phyloP scores from a whole-genome alignment of 805 yeast genomes.

The Myxozyma geophila region DNA sequence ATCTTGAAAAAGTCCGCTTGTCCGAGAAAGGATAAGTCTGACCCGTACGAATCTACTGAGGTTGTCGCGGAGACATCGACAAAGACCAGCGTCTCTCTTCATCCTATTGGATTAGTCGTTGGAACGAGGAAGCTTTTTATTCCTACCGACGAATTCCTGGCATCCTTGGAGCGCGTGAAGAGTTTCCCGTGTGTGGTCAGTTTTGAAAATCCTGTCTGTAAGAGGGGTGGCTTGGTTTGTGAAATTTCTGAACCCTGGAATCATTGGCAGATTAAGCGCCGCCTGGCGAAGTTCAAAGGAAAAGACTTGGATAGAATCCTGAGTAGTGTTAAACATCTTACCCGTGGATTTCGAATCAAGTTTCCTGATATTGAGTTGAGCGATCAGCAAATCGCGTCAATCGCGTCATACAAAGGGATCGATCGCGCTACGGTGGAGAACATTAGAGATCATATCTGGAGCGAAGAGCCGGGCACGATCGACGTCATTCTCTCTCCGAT shows the following conservation, averaged over 20 bases:
- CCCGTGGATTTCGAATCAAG: background rate
- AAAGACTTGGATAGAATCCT: background rate
- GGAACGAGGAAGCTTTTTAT: background rate
- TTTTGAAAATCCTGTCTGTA: background rate
- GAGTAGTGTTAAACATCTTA: background rate
- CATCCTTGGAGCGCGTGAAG: background rate
- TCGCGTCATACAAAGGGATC: background rate
- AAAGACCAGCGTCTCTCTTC: background rate
- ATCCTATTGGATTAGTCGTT: background rate
- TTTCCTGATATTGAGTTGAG: background rate
- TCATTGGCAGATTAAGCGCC: background rate
- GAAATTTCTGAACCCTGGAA: background rate
- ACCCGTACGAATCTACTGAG: background rate
- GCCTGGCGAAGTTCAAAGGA: background rate
- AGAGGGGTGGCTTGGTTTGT: background rate
- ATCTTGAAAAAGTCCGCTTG: no score
- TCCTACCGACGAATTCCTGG: background rate
- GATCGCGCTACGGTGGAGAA: background rate
- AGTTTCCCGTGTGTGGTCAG: background rate
- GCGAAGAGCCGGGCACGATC: background rate
- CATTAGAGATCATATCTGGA: conserved; percentile 1
- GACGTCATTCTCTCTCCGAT: background rate
- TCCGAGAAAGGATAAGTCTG: background rate
- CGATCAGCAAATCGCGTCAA: background rate
- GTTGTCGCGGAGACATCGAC: background rate